These are phyloP conservation scores for Talaromyces amestolkiae DNA, from an alignment of 2,329 filamentous ascomycete genomes.

Conservation along the genomic window DNA sequence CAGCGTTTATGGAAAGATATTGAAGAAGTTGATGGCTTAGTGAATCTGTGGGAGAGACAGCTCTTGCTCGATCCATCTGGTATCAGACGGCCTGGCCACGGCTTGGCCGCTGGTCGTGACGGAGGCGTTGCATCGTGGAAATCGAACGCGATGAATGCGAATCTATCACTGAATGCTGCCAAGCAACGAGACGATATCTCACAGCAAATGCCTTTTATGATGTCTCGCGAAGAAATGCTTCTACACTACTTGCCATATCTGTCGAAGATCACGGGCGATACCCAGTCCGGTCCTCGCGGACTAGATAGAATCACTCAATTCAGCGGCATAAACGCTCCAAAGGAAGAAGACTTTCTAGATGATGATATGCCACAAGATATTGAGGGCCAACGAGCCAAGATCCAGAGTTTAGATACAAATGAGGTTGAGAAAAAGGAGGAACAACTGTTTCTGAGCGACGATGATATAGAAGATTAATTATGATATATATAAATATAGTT, in stretches of 20 bases:
- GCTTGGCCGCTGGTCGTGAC: neutral
- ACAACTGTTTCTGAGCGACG: constrained; percentile 72
- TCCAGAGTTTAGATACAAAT: neutral
- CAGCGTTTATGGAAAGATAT: constrained; percentile 78
- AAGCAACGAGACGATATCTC: constrained; percentile 1
- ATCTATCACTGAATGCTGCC: neutral
- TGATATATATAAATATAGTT: neutral
- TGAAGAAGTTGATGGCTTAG: constrained; percentile 74
- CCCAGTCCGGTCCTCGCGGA: constrained; percentile 46
- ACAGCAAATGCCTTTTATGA: constrained; percentile 29
- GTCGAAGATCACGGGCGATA: constrained; percentile 57
- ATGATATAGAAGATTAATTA: constrained; percentile 71
- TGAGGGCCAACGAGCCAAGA: constrained; percentile 18
- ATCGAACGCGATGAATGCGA: constrained; percentile 17
- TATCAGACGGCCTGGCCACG: neutral
- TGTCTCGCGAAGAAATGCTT: constrained; percentile 47
- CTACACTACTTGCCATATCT: constrained; percentile 87
- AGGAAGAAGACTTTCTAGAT: constrained; percentile 21
- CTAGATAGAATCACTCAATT: constrained; percentile 69
- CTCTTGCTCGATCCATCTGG: constrained; percentile 26
- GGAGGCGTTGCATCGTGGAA: constrained; percentile 41
- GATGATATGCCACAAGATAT: constrained; percentile 46
- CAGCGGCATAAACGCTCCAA: constrained; percentile 53
- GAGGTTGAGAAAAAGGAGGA: constrained; percentile 51
- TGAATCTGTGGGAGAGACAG: constrained; percentile 47